A percentile compares a stretch with the other conserved stretches of the same genome.
Conservation (phyloP, 768 basidiomycete genomes). For the Naganishia vishniacii region DNA sequence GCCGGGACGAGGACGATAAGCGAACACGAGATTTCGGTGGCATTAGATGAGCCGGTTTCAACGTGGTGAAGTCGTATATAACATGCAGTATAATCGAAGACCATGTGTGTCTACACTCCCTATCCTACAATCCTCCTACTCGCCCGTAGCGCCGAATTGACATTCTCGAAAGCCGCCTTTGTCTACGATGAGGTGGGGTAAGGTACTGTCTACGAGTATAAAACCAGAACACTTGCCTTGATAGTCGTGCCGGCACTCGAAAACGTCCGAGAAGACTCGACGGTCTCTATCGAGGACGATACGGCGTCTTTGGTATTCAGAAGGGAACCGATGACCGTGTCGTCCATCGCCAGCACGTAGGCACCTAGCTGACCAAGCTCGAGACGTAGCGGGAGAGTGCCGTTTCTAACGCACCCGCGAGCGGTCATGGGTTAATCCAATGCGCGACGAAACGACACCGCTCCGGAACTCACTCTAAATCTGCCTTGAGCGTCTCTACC, state of each 20-base stretch:
- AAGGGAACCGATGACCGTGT: neutral
- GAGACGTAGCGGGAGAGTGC: neutral
- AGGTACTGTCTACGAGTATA: neutral
- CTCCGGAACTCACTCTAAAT: neutral
- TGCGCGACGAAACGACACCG: neutral
- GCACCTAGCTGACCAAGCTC: neutral
- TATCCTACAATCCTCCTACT: neutral
- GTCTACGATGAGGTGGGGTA: neutral
- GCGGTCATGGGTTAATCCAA: neutral
- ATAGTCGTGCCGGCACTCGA: constrained; percentile 2
- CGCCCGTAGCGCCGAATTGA: neutral
- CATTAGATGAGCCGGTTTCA: no score
- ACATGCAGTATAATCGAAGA: no score
- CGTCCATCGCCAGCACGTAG: neutral
- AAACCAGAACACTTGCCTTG: neutral
- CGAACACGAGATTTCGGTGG: no score
- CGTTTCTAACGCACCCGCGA: neutral
- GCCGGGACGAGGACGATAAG: no score
- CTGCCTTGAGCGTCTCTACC: neutral
- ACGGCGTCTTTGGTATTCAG: neutral
- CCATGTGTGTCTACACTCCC: no score
- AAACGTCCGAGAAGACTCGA: constrained; percentile 5
- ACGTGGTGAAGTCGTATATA: no score
- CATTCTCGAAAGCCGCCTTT: neutral
- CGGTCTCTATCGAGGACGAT: neutral